Conservation (phyloP, 2,329 filamentous ascomycete species). For the Fusarium piperis region DNA sequence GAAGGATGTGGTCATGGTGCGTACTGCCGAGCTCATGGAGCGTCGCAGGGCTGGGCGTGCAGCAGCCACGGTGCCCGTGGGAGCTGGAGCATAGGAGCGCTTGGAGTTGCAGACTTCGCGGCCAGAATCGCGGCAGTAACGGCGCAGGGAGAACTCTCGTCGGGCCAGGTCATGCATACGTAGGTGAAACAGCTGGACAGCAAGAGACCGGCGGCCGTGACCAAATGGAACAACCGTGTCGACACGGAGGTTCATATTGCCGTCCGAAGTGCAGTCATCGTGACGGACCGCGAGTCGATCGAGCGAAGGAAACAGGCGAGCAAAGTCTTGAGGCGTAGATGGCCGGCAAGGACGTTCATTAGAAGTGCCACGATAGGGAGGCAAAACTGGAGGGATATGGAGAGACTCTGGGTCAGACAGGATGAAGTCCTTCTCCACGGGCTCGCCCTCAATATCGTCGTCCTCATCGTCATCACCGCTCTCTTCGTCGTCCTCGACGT, state of each 20-base stretch:
- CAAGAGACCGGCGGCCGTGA: conserved; percentile 71
- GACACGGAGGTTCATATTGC: conserved; percentile 95
- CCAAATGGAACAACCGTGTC: conserved; percentile 75
- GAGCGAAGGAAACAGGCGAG: conserved; percentile 84
- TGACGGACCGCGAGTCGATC: conserved; percentile 85
- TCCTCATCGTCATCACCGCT: conserved; percentile 46
- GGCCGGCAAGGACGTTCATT: conserved; percentile 72
- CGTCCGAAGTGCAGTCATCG: conserved; percentile 88
- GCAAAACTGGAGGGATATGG: conserved; percentile 61
- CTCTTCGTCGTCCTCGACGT: conserved; percentile 30
- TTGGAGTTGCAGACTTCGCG: conserved; percentile 90
- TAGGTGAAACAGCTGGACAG: conserved; percentile 85
- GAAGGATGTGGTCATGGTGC: conserved; percentile 52
- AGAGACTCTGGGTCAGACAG: conserved; percentile 41
- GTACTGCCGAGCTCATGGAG: conserved; percentile 57
- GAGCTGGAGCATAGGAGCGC: conserved; percentile 64
- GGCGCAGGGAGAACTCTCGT: conserved; percentile 87
- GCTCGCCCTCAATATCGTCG: conserved; percentile 40
- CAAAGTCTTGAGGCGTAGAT: conserved; percentile 84
- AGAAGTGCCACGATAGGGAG: conserved; percentile 68
- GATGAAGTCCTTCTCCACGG: conserved; percentile 40
- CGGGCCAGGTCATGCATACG: conserved; percentile 91
- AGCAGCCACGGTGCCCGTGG: conserved; percentile 38
- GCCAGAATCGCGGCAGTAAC: conserved; percentile 92
- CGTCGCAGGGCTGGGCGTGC: conserved; percentile 59